These are phyloP conservation scores for Diospyros kaki DNA, from an alignment of 148 eudicot genomes.

Conservation along the genomic window DNA sequence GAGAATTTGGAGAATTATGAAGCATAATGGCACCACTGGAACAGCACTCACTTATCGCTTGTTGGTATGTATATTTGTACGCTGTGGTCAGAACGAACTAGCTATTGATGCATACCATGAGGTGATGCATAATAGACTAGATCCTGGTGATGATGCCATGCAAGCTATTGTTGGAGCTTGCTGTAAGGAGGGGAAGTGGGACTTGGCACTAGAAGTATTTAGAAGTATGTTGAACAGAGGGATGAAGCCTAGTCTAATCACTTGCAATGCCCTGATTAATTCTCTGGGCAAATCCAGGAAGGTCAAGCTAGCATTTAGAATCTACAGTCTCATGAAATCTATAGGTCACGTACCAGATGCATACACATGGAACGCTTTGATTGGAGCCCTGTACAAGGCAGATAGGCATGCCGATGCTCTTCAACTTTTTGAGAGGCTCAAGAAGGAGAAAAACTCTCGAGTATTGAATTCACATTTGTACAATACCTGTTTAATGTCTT, in stretches of 20 bases:
- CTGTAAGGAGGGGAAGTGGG: conserved; percentile 51
- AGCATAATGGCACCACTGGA: conserved; percentile 36
- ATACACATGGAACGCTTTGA: conserved; percentile 59
- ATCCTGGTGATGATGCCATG: conserved; percentile 46
- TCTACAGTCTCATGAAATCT: conserved; percentile 31
- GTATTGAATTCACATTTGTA: conserved; percentile 37
- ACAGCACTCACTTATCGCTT: conserved; percentile 43
- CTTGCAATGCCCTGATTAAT: conserved; percentile 58
- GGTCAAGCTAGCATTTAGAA: conserved; percentile 36
- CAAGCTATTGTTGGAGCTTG: conserved; percentile 59
- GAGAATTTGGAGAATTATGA: conserved; percentile 51
- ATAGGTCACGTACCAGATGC: conserved; percentile 48
- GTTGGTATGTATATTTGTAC: conserved; percentile 54
- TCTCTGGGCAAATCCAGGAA: conserved; percentile 54
- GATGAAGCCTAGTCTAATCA: conserved; percentile 46
- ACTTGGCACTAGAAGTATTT: conserved; percentile 38
- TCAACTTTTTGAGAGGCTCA: conserved; percentile 44
- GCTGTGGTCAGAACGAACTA: conserved; percentile 51
- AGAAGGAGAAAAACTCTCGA: conserved; percentile 20
- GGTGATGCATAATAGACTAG: conserved; percentile 38
- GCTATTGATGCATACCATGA: conserved; percentile 58
- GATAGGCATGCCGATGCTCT: conserved; percentile 44
- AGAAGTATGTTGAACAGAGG: conserved; percentile 33
- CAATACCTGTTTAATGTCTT: conserved; percentile 52
- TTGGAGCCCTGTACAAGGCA: conserved; percentile 46